A percentile compares a stretch with the other conserved stretches of the same genome.
phyloP scores from a whole-genome alignment of 768 basidiomycete genomes.

The Auricularia cornea region DNA sequence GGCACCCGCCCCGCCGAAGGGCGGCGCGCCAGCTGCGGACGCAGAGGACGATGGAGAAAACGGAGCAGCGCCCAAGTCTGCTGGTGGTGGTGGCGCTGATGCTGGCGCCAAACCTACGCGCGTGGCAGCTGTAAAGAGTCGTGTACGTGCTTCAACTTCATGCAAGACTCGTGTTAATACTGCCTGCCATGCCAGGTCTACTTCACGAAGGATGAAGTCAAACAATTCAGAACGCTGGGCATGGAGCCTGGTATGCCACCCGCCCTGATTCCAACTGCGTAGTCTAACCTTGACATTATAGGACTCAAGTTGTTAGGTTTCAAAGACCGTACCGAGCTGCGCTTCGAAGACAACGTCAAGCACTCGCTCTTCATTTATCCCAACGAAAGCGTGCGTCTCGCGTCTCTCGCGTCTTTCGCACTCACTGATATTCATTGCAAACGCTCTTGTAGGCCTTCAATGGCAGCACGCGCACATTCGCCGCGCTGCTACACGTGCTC shows the following conservation, averaged over 20 bases:
- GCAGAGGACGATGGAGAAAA: slow-evolving; percentile 34
- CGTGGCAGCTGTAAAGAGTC: neutral
- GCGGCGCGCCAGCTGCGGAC: slow-evolving; percentile 10
- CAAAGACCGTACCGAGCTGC: slow-evolving; percentile 59
- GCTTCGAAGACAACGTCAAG: slow-evolving; percentile 85
- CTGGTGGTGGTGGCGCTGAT: too few species aligned
- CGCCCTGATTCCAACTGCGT: neutral
- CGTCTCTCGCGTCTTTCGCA: too few species aligned
- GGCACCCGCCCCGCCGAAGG: slow-evolving; percentile 19
- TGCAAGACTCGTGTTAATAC: neutral
- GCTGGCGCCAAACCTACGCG: neutral
- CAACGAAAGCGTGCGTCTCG: slow-evolving; percentile 65
- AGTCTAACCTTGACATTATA: slow-evolving; percentile 19
- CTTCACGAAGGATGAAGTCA: slow-evolving; percentile 76
- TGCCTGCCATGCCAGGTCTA: slow-evolving; percentile 46
- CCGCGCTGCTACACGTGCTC: slow-evolving; percentile 77
- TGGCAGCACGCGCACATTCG: slow-evolving; percentile 89
- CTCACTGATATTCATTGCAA: too few species aligned
- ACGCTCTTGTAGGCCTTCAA: slow-evolving; percentile 59
- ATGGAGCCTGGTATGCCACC: slow-evolving; percentile 55
- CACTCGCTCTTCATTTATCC: slow-evolving; percentile 90
- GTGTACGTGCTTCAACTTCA: neutral
- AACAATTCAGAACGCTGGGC: slow-evolving; percentile 72
- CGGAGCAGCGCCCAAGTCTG: slow-evolving; percentile 8
- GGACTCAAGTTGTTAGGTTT: slow-evolving; percentile 92